Base-by-base conservation (phyloP, 2,329 filamentous ascomycete genomes). In the Aspergillus glaucus region DNA sequence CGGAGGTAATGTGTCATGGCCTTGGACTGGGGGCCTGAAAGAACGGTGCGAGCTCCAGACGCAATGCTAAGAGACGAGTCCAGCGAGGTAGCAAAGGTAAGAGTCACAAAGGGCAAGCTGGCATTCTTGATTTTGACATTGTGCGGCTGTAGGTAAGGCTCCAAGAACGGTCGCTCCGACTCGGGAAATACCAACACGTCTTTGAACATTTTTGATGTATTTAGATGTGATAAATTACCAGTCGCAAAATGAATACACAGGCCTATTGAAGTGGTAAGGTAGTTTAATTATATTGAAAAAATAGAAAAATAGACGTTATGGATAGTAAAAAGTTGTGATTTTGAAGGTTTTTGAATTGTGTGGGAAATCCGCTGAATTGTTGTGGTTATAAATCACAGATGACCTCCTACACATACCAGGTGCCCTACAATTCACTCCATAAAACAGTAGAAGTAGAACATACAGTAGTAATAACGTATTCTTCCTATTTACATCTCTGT, bases 1-100 rank as follows among this genome's bases (percentile, higher is more conserved):
- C 92, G 88, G n/a, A 97, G 80, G 64, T 87, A 88, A 68, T 97
- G 92, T 0, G 92, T 97, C 88, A 97, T 94, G 43, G 87, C 82
- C 69, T 96, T 95, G 30, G 88, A 89, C 51, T 84, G 77, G 0
- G 86, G 80, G 1, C 91, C 91, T 0, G 91, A 96, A 6, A 96
- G 80, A 0, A 79, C 74, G 1, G 91, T 95, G 52, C 85, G 85
- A 2, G 80, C 74, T 12, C 89, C 88, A 0, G 88, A 88, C 0
- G 85, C 77, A 9, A 90, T 75, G 1, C 88, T 79, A 40, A 93
- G 75, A 47, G 82, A 79, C 34, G 85, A 84, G 71, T 96, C 91
- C 47, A 96, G 82, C 2, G 90, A 95, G 5, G 84, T 86, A 26
- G 91, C 91, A 67, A 89, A 96, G 15, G 91, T 95, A 44, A 95